phyloP scores from a whole-genome alignment of 495 filamentous ascomycete genomes.

The Astrothelium subdiscretum region DNA sequence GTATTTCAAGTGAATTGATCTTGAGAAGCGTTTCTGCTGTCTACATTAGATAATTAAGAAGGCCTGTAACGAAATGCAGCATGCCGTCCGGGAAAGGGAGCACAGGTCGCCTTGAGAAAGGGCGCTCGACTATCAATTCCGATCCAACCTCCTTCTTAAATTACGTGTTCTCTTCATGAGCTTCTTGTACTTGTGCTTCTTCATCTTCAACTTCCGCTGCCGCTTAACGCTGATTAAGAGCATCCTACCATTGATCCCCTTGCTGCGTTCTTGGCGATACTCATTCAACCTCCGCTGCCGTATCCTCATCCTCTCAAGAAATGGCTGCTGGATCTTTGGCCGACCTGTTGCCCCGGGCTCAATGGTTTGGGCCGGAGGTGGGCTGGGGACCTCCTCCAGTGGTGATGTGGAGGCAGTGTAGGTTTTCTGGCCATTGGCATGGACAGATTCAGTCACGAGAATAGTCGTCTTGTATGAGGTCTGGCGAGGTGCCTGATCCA shows the following conservation, averaged over 20 bases:
- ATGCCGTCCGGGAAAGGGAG: not conserved
- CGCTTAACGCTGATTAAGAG: conserved; percentile 67
- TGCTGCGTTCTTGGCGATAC: not conserved
- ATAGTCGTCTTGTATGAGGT: conserved; percentile 68
- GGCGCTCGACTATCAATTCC: conserved; percentile 21
- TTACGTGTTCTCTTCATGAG: conserved; percentile 85
- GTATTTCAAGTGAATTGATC: not conserved
- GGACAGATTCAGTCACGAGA: conserved; percentile 66
- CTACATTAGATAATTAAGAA: not conserved
- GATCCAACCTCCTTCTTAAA: conserved; percentile 74
- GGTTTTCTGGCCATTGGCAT: conserved; percentile 54
- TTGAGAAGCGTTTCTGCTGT: not conserved
- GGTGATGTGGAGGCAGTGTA: conserved; percentile 34
- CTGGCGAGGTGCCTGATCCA: conserved; percentile 26
- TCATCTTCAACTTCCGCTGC: conserved; percentile 90
- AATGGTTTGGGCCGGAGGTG: not conserved
- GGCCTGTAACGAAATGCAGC: not conserved
- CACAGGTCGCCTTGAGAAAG: not conserved
- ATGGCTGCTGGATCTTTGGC: conserved; percentile 18
- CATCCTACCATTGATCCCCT: conserved; percentile 13
- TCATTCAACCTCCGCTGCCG: conserved; percentile 13
- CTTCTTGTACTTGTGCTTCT: conserved; percentile 99
- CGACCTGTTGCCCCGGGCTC: not conserved
- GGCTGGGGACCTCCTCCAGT: conserved; percentile 20
- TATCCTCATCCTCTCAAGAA: conserved; percentile 26